Evolutionary conservation across 495 filamentous ascomycete species (phyloP), one percentile per base, ranked within the genome.

Genomic region (Cercophora samala): DNA sequence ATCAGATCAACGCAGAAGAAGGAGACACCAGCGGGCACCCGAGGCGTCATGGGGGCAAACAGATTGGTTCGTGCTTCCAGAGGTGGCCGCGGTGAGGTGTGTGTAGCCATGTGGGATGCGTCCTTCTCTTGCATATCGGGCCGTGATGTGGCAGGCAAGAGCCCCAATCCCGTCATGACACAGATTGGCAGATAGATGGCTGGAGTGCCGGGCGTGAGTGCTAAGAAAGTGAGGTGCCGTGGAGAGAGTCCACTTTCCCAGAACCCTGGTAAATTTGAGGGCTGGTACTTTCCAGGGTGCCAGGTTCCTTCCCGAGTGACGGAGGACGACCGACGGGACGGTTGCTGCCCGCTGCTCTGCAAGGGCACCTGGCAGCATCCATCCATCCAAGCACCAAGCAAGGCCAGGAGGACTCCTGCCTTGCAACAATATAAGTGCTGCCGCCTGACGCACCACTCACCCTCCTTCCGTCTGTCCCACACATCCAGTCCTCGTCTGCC

Each of bases 91-190:
- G 19, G 8, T n/a, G n/a, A n/a, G n/a, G n/a, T 32, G 25, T 58
- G 59, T n/a, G 19, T 18, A 18, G 18, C 52, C 29, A 64, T 61
- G 56, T 61, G 62, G 66, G 22, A 56, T 56, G 53, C 53, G 22
- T 19, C n/a, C 22, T 23, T 19, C 53, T 56, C 22, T 55, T 64
- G 66, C 66, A 68, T 56, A 21, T 64, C 62, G 55, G 66, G 61
- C 66, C 66, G 66, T 60, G 42, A 59, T 63, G 65, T 64, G 66
- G 61, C 61, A 68, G 56, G 63, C 66, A 42, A 62, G 66, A 63
- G 53, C 53, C 53, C 53, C 53, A 56, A 56, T 52, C 55, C 23
- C 23, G 24, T 60, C 25, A 32, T 26, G 58, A 24, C 58, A 25
- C 58, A 24, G 37, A 46, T 46, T 46, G 37, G 37, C 37, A 3